Percentiles rank a stretch among this genome's conserved stretches.
Evolutionary conservation across 1,139 yeast genomes (phyloP).

Genomic region (Geotrichum phurueaensis): DNA sequence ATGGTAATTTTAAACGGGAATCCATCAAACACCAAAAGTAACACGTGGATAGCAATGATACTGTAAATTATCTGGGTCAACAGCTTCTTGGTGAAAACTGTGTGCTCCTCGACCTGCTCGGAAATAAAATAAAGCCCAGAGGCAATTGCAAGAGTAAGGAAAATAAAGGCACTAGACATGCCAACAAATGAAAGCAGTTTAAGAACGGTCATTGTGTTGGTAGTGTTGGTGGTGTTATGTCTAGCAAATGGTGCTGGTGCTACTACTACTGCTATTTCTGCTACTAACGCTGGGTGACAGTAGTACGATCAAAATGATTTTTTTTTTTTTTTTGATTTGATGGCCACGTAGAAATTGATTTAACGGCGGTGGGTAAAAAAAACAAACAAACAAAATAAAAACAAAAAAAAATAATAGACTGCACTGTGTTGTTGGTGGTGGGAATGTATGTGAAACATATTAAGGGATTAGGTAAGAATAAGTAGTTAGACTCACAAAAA

Average conservation of each 20-base stretch:
- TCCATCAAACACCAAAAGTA: slow-evolving; percentile 63
- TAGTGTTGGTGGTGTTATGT: background rate
- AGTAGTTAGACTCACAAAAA: background rate
- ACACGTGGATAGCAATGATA: slow-evolving; percentile 48
- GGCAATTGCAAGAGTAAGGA: slow-evolving; percentile 64
- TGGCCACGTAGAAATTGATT: background rate
- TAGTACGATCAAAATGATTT: background rate
- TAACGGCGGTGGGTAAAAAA: background rate
- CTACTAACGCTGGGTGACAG: no score
- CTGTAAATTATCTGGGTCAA: slow-evolving; percentile 56
- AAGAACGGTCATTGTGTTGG: slow-evolving; percentile 14
- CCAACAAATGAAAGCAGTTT: slow-evolving; percentile 61
- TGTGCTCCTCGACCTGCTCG: slow-evolving; percentile 89
- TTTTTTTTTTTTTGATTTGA: background rate
- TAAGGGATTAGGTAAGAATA: background rate
- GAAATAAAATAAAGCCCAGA: slow-evolving; percentile 88
- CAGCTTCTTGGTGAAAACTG: slow-evolving; percentile 73
- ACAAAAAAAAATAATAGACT: background rate
- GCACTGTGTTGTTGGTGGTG: background rate
- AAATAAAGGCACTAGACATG: slow-evolving; percentile 63
- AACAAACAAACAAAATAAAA: background rate
- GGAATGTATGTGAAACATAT: background rate
- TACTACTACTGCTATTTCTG: no score
- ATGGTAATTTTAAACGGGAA: slow-evolving; percentile 65
- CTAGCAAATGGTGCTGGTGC: background rate